Conservation (phyloP, 495 filamentous ascomycete genomes). For the Parathielavia hyrcaniae region DNA sequence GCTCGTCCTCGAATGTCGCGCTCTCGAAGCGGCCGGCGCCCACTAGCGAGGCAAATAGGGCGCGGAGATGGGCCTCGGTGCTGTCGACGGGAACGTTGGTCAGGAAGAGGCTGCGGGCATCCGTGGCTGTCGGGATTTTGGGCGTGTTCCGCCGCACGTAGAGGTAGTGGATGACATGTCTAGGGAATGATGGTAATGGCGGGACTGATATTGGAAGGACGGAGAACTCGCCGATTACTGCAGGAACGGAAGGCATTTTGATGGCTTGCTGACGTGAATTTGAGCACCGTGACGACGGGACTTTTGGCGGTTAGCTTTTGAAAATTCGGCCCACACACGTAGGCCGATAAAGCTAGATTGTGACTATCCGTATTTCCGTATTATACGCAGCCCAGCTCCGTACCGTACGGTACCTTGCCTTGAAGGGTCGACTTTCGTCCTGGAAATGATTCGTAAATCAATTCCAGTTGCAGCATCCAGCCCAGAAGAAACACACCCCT, state of each 20-base stretch:
- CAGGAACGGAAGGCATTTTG: conserved; percentile 31
- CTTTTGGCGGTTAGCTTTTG: neutral
- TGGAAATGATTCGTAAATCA: too few species aligned
- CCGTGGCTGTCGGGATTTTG: conserved; percentile 63
- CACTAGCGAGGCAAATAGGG: conserved; percentile 62
- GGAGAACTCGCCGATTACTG: conserved; percentile 42
- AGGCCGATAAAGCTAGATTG: too few species aligned
- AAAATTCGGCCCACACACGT: conserved; percentile 14
- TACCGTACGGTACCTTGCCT: too few species aligned
- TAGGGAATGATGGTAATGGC: conserved; percentile 50
- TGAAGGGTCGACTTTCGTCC: too few species aligned
- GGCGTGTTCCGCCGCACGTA: conserved; percentile 79
- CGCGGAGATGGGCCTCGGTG: conserved; percentile 66
- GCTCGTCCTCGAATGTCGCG: conserved; percentile 60
- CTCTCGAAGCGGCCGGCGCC: conserved; percentile 69
- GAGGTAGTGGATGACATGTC: conserved; percentile 68
- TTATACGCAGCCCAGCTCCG: too few species aligned
- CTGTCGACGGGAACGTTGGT: conserved; percentile 84
- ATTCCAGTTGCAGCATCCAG: too few species aligned
- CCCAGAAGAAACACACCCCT: too few species aligned
- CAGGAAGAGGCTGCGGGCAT: conserved; percentile 72
- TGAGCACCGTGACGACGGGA: neutral
- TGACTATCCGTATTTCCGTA: too few species aligned
- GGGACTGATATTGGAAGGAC: conserved; percentile 57
- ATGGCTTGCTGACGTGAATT: neutral